Percentiles rank a stretch among this genome's conserved stretches.
These are phyloP conservation scores for Boletus smithii DNA, from an alignment of 1,284 basidiomycete genomes.

Conservation along the genomic window DNA sequence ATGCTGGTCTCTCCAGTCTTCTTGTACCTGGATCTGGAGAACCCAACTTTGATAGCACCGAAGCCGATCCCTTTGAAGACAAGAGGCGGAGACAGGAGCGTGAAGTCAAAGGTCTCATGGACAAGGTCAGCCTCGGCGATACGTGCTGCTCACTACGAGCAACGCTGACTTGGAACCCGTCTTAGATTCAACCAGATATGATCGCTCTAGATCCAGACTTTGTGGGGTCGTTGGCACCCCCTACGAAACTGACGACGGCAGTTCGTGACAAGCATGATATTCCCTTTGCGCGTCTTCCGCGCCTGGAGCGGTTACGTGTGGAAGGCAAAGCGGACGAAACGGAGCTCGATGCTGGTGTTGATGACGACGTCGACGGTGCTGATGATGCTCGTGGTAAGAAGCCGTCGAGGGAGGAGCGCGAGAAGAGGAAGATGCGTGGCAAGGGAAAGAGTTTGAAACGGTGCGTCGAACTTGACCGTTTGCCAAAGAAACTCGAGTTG, in stretches of 20 bases:
- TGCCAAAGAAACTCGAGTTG: neutral
- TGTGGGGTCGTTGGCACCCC: conserved; percentile 68
- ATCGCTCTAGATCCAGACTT: conserved; percentile 89
- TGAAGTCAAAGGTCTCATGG: conserved; percentile 87
- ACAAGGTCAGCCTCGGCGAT: conserved; percentile 60
- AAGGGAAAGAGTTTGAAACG: conserved; percentile 81
- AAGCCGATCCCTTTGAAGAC: conserved; percentile 94
- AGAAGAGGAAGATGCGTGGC: conserved; percentile 82
- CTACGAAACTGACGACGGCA: conserved; percentile 55
- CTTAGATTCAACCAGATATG: conserved; percentile 85
- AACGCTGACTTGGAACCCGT: conserved; percentile 3
- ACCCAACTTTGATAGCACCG: conserved; percentile 90
- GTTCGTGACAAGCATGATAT: conserved; percentile 52
- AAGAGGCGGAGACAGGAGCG: conserved; percentile 81
- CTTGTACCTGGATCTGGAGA: conserved; percentile 92
- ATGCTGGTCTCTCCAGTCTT: conserved; percentile 76
- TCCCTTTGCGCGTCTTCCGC: conserved; percentile 69
- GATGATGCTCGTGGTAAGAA: conserved; percentile 35
- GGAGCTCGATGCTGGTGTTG: conserved; percentile 41
- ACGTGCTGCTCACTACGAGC: neutral
- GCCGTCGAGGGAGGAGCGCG: conserved; percentile 48
- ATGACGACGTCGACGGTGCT: conserved; percentile 37
- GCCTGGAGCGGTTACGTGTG: conserved; percentile 68
- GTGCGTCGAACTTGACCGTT: conserved; percentile 31
- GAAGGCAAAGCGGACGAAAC: conserved; percentile 73